Evolutionary conservation across 352 stramenopile genomes (phyloP).

Genomic region (Phytopythium montanum): DNA sequence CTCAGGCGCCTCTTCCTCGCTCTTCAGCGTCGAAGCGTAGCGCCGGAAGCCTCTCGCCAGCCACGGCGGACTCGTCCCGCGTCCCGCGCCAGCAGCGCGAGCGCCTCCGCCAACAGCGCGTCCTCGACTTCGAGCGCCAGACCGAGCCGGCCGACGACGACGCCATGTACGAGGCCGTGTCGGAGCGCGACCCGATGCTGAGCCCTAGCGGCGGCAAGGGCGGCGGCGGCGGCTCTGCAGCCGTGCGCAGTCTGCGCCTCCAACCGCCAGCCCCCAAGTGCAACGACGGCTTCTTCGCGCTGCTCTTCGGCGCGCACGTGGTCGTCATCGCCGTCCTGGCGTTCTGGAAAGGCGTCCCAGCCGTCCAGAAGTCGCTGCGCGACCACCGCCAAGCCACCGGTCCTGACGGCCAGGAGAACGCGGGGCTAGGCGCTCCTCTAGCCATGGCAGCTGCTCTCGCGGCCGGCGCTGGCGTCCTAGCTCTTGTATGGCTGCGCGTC

Average conservation of each 20-base stretch:
- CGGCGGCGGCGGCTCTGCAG: slow-evolving; percentile 10
- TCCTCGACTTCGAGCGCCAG: background rate
- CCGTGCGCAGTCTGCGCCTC: slow-evolving; percentile 60
- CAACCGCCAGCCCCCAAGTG: slow-evolving; percentile 53
- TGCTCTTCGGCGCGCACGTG: slow-evolving; percentile 67
- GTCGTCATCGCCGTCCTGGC: slow-evolving; percentile 56
- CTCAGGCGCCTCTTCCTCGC: background rate
- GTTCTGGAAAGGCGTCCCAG: slow-evolving; percentile 65
- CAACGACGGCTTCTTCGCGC: slow-evolving; percentile 72
- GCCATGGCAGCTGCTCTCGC: slow-evolving; percentile 48
- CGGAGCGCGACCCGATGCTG: slow-evolving; percentile 81
- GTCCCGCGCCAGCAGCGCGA: background rate
- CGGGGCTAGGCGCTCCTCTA: slow-evolving; percentile 40
- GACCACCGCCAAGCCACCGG: slow-evolving; percentile 15
- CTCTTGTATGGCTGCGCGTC: slow-evolving; percentile 72
- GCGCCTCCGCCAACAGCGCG: background rate
- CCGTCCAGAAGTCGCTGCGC: slow-evolving; percentile 30
- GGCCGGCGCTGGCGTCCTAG: slow-evolving; percentile 46
- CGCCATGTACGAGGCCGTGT: slow-evolving; percentile 70
- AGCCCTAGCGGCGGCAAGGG: slow-evolving; percentile 34
- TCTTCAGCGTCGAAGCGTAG: background rate
- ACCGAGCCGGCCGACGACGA: slow-evolving; percentile 7
- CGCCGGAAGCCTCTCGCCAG: background rate
- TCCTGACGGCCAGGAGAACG: slow-evolving; percentile 16
- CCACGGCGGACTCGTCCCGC: background rate